phyloP scores from a whole-genome alignment of 176 grass and related monocot genomes.

The Oryza longistaminata region DNA sequence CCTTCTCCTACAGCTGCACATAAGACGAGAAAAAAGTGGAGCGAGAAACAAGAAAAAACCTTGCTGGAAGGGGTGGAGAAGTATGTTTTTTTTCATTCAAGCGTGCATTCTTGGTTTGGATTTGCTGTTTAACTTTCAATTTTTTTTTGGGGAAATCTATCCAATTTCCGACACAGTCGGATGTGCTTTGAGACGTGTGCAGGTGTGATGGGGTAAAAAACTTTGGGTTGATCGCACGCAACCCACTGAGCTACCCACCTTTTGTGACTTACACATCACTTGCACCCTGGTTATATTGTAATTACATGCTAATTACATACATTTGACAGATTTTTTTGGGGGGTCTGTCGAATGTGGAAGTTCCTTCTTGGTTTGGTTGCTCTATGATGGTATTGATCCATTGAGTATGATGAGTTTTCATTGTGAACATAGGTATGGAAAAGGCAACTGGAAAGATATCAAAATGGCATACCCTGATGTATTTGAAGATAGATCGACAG shows the following conservation, averaged over 20 bases:
- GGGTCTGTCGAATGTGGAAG: not conserved
- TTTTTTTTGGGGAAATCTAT: too few species aligned
- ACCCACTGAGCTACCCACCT: too few species aligned
- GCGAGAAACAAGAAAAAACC: conserved; percentile 20
- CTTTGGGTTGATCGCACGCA: too few species aligned
- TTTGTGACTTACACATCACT: too few species aligned
- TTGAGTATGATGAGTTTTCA: not conserved
- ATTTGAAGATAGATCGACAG: conserved; percentile 44
- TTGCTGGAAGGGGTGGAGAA: conserved; percentile 46
- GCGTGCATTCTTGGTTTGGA: not conserved
- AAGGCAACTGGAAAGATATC: conserved; percentile 52
- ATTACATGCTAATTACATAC: too few species aligned
- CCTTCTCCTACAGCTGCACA: not conserved
- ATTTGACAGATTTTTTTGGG: too few species aligned
- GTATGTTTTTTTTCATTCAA: conserved; percentile 3
- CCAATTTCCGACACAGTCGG: too few species aligned
- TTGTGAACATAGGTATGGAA: conserved; percentile 34
- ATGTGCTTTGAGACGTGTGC: too few species aligned
- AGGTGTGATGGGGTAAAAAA: too few species aligned
- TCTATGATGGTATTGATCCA: not conserved
- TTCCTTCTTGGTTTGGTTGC: not conserved
- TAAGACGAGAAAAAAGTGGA: conserved; percentile 47
- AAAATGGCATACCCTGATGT: conserved; percentile 47
- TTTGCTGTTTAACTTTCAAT: too few species aligned
- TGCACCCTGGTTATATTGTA: too few species aligned